These are phyloP conservation scores for Candida yuanshanica DNA, from an alignment of 805 yeast species.

Conservation along the genomic window DNA sequence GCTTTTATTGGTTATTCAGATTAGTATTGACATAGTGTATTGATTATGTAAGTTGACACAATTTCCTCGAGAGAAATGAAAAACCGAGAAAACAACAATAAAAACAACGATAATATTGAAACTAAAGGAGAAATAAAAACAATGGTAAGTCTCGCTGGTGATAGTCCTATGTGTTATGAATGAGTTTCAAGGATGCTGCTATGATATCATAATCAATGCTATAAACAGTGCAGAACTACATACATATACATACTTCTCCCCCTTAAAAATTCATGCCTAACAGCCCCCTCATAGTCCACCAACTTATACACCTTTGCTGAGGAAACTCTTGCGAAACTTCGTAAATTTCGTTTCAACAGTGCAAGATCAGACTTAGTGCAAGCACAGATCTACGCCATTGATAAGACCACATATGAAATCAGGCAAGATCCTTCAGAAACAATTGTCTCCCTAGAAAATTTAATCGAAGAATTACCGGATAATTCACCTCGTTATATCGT, in stretches of 20 bases:
- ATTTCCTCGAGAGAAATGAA: too few species aligned
- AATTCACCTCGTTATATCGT: slow-evolving; percentile 73
- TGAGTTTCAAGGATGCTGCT: too few species aligned
- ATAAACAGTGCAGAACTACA: too few species aligned
- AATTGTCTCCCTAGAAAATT: slow-evolving; percentile 50
- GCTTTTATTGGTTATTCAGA: too few species aligned
- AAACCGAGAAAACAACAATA: too few species aligned
- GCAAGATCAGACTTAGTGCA: slow-evolving; percentile 57
- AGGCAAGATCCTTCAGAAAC: slow-evolving; percentile 39
- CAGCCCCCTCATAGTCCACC: slow-evolving; percentile 35
- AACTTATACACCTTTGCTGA: slow-evolving; percentile 58
- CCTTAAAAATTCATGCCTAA: too few species aligned
- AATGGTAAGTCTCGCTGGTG: too few species aligned
- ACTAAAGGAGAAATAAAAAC: too few species aligned
- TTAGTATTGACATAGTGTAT: neutral
- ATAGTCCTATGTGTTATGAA: too few species aligned
- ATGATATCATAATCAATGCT: too few species aligned
- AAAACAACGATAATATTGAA: too few species aligned
- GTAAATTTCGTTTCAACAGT: slow-evolving; percentile 69
- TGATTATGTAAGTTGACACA: neutral
- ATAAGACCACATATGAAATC: slow-evolving; percentile 47
- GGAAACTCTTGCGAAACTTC: slow-evolving; percentile 53
- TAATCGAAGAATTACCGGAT: slow-evolving; percentile 75
- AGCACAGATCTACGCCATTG: slow-evolving; percentile 51
- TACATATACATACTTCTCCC: too few species aligned